Conservation (phyloP, 176 grass and related monocot species). For the Aechmea fasciata region DNA sequence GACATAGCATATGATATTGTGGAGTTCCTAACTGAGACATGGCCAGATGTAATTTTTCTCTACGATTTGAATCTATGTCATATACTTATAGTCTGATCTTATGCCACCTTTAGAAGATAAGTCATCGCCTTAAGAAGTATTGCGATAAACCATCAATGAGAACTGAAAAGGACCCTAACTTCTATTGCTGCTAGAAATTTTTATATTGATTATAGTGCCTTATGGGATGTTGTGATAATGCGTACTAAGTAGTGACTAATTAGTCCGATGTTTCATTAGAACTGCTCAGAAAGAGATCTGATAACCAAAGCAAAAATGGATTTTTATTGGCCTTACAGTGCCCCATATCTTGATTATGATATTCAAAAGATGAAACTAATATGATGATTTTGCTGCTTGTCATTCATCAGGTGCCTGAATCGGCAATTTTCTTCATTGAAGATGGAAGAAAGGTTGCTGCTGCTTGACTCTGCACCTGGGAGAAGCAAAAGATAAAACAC, state of each 20-base stretch:
- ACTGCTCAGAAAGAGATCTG: too few species aligned
- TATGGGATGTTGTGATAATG: not conserved
- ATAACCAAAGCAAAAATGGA: too few species aligned
- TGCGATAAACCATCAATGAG: too few species aligned
- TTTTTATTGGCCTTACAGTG: too few species aligned
- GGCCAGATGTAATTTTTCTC: constrained; percentile 69
- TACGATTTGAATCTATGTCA: constrained; percentile 1
- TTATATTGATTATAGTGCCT: not conserved
- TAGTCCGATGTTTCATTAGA: too few species aligned
- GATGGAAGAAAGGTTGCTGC: constrained; percentile 91
- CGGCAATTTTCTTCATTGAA: constrained; percentile 93
- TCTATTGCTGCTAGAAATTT: not conserved
- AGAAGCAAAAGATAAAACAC: not conserved
- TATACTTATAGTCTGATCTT: not conserved
- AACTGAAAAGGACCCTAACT: not conserved
- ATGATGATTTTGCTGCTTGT: not conserved
- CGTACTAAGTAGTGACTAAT: too few species aligned
- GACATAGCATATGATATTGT: constrained; percentile 97
- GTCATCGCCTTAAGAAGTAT: too few species aligned
- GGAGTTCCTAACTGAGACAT: constrained; percentile 94
- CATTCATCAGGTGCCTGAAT: constrained; percentile 57
- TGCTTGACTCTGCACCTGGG: constrained; percentile 23
- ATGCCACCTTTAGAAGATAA: not conserved
- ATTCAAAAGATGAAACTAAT: too few species aligned
- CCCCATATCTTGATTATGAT: too few species aligned